phyloP scores from a whole-genome alignment of 176 grass and related monocot species.

The Guadua angustifolia region DNA sequence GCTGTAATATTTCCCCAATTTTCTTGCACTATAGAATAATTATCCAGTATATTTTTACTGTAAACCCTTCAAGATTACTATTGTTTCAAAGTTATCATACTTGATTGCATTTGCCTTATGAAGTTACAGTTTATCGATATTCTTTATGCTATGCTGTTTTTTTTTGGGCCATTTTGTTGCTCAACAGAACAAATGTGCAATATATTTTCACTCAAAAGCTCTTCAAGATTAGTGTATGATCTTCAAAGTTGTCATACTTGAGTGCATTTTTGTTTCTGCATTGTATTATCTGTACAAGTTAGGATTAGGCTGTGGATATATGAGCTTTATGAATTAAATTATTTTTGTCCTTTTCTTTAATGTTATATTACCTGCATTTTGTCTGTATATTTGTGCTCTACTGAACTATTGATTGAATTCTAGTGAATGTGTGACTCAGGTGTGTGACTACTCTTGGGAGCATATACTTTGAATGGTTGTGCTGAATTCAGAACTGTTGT shows the following conservation, averaged over 20 bases:
- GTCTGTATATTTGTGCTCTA: constrained; percentile 47
- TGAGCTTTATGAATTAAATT: constrained; percentile 7
- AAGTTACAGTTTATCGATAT: background rate
- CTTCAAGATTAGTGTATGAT: background rate
- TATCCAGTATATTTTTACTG: background rate
- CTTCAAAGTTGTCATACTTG: background rate
- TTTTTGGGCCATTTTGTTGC: background rate
- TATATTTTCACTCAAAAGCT: background rate
- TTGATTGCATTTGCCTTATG: background rate
- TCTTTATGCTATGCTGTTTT: background rate
- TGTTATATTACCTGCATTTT: constrained; percentile 38
- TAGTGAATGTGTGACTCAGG: constrained; percentile 85
- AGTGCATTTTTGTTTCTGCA: background rate
- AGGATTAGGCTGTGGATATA: background rate
- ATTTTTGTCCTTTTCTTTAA: background rate
- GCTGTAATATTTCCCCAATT: background rate
- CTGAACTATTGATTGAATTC: constrained; percentile 77
- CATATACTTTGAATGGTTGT: constrained; percentile 87
- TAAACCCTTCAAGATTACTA: background rate
- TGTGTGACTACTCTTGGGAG: constrained; percentile 81
- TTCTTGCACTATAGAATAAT: background rate
- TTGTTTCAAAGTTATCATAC: background rate
- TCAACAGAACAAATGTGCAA: background rate
- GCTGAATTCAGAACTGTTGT: constrained; percentile 87
- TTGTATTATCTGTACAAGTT: background rate